Conservation (phyloP, 768 basidiomycete species). For the Lactarius sp. region DNA sequence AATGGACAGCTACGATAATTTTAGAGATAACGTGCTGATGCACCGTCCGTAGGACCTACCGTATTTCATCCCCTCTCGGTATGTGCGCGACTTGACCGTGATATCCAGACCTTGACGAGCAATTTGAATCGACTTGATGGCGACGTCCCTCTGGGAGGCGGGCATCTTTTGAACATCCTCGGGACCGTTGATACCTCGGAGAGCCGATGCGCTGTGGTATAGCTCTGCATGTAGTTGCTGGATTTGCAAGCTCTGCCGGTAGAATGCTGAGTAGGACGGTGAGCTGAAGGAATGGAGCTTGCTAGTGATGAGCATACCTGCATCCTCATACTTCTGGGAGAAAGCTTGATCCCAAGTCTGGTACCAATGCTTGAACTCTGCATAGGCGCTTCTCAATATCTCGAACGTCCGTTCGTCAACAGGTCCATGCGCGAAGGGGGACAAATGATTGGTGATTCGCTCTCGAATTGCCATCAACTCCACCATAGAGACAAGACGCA, state of each 20-base stretch:
- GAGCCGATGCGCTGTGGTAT: slow-evolving; percentile 78
- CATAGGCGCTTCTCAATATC: slow-evolving; percentile 66
- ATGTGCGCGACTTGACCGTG: slow-evolving; percentile 76
- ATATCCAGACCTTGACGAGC: slow-evolving; percentile 79
- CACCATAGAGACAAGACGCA: slow-evolving; percentile 91
- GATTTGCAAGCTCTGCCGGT: slow-evolving; percentile 81
- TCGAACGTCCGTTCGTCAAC: slow-evolving; percentile 71
- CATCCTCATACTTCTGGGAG: slow-evolving; percentile 78
- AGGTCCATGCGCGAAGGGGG: slow-evolving; percentile 66
- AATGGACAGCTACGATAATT: slow-evolving; percentile 63
- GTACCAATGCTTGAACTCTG: slow-evolving; percentile 79
- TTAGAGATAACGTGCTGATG: neutral
- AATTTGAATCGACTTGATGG: slow-evolving; percentile 76
- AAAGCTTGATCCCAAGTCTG: slow-evolving; percentile 73
- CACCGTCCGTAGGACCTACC: slow-evolving; percentile 42
- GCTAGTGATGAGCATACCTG: slow-evolving; percentile 43
- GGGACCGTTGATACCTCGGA: slow-evolving; percentile 78
- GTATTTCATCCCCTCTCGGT: slow-evolving; percentile 90
- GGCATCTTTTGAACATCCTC: slow-evolving; percentile 87
- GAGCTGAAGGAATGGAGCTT: slow-evolving; percentile 1
- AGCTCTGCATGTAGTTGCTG: slow-evolving; percentile 85
- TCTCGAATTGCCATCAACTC: slow-evolving; percentile 90
- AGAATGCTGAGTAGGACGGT: slow-evolving; percentile 53
- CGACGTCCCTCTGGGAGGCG: slow-evolving; percentile 67
- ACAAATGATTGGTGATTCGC: slow-evolving; percentile 74